A percentile compares a stretch with the other conserved stretches of the same genome.
These are phyloP conservation scores for Pseudodiploospora longispora DNA, from an alignment of 2,329 filamentous ascomycete species.

Conservation along the genomic window DNA sequence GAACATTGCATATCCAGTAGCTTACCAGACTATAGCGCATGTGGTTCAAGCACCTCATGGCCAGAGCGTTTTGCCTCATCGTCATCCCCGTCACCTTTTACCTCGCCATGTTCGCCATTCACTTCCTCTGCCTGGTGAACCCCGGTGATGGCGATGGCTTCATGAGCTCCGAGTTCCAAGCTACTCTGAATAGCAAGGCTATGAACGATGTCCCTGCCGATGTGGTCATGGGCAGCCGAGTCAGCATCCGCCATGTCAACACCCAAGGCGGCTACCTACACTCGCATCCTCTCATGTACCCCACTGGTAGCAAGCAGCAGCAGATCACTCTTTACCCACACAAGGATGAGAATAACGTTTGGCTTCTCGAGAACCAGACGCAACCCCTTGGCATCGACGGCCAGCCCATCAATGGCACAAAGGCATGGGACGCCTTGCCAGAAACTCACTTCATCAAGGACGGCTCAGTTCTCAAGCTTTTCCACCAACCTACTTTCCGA, in stretches of 20 bases:
- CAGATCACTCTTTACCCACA: constrained; percentile 97
- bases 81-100: constrained; percentile 86
- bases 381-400: constrained; percentile 74
- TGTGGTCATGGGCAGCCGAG: constrained; percentile 78
- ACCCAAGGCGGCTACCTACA: constrained; percentile 97
- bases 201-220: constrained; percentile 95
- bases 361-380: constrained; percentile 91
- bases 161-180: constrained; percentile 99
- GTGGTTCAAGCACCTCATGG: constrained; percentile 91
- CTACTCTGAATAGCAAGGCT: constrained; percentile 88
- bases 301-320: constrained; percentile 94
- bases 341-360: constrained; percentile 98
- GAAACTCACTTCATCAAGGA: constrained; percentile 66
- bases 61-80: constrained; percentile 84
- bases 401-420: constrained; percentile 68
- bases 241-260: constrained; percentile 86
- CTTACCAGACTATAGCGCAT: constrained; percentile 44
- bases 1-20: not conserved
- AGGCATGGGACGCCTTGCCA: constrained; percentile 70
- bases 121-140: constrained; percentile 88
- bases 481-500: constrained; percentile 75
- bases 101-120: constrained; percentile 93
- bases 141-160: constrained; percentile 97
- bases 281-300: constrained; percentile 96
- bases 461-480: constrained; percentile 72